These are phyloP conservation scores for Candida multigemmis DNA, from an alignment of 805 yeast genomes.

Conservation along the genomic window DNA sequence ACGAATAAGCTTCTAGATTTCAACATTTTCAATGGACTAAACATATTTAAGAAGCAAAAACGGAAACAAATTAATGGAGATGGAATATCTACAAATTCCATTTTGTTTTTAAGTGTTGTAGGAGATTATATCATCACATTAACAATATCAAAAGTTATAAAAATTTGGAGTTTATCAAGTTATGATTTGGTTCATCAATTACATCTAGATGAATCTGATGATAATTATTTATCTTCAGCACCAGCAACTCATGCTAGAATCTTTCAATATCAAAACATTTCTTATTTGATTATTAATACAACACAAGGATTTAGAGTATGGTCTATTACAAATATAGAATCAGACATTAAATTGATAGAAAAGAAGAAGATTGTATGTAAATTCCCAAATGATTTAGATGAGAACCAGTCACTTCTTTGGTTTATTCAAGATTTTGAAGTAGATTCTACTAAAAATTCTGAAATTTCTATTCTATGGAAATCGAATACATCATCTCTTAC, in stretches of 20 bases:
- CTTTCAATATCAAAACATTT: too few relatives aligned
- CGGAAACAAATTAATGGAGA: conserved; percentile 14
- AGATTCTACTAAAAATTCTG: conserved; percentile 2
- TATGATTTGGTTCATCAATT: too few relatives aligned
- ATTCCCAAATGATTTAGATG: conserved; percentile 3
- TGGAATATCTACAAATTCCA: conserved; percentile 31
- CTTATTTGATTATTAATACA: too few relatives aligned
- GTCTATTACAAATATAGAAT: too few relatives aligned
- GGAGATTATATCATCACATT: conserved; percentile 37
- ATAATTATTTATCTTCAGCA: conserved; percentile 16
- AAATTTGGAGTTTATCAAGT: conserved; percentile 48
- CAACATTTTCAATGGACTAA: conserved; percentile 16
- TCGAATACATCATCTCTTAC: conserved; percentile 47
- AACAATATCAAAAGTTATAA: conserved; percentile 44
- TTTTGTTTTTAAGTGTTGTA: conserved; percentile 30
- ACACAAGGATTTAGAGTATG: too few relatives aligned
- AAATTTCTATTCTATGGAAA: conserved; percentile 46
- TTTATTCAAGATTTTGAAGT: conserved; percentile 30
- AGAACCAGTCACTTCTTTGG: too few relatives aligned
- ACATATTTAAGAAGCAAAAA: conserved; percentile 7
- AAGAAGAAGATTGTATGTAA: too few relatives aligned
- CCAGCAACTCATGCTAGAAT: conserved; percentile 22
- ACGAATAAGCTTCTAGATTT: conserved; percentile 21
- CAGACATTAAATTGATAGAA: too few relatives aligned
- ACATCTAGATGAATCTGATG: conserved; percentile 6